Percentiles rank a stretch among this genome's conserved stretches.
Evolutionary conservation across 202 grass and related monocot species (phyloP).

Genomic region (Carex arenaria): DNA sequence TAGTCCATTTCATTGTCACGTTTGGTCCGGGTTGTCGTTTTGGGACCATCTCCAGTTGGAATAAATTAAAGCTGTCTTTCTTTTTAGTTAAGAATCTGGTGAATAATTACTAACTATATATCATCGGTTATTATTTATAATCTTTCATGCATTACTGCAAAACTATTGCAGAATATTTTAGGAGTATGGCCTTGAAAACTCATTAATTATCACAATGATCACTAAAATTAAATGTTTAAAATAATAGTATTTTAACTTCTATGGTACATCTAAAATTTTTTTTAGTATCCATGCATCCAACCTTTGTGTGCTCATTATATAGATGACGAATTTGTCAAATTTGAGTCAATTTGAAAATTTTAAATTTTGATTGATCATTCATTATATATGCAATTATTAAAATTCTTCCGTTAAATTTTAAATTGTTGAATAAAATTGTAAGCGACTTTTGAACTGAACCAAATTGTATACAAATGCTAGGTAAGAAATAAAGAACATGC

Average conservation of each 20-base stretch:
- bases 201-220: not conserved
- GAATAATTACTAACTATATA: not conserved
- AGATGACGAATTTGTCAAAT: no score
- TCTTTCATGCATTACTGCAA: not conserved
- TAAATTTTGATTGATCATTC: no score
- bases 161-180: not conserved
- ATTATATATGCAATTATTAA: no score
- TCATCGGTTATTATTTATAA: not conserved
- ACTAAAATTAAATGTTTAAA: not conserved
- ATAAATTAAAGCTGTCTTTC: not conserved
- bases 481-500: no score
- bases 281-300: no score
- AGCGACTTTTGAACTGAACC: no score
- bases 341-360: no score
- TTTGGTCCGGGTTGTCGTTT: not conserved
- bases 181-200: not conserved
- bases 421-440: no score
- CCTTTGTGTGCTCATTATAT: no score
- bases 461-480: no score
- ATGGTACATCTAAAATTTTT: not conserved
- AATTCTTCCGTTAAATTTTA: no score
- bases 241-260: not conserved
- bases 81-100: not conserved
- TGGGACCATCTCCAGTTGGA: conserved; percentile 15
- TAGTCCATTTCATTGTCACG: conserved; percentile 23